Conservation (phyloP, 768 basidiomycete species). For the Leccinum rimulosum region DNA sequence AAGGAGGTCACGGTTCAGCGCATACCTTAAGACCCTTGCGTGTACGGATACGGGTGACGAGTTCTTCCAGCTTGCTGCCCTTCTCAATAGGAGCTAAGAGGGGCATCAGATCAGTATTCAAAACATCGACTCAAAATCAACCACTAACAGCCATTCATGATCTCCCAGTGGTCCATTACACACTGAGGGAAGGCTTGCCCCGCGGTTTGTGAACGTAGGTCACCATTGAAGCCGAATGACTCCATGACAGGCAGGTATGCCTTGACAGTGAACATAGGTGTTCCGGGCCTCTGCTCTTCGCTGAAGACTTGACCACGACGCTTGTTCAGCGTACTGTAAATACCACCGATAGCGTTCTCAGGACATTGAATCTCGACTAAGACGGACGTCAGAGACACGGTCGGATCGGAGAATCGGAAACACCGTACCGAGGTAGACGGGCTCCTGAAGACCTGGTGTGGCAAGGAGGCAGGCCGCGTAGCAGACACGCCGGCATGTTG, state of each 20-base stretch:
- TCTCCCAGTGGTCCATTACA: slow-evolving; percentile 92
- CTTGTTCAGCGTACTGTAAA: slow-evolving; percentile 92
- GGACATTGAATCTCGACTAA: slow-evolving; percentile 97
- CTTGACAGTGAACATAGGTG: slow-evolving; percentile 99
- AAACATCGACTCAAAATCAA: neutral
- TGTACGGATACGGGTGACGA: slow-evolving; percentile 77
- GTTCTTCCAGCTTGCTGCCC: slow-evolving; percentile 86
- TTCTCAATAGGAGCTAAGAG: slow-evolving; percentile 71
- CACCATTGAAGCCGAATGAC: slow-evolving; percentile 98
- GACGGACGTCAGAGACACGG: slow-evolving; percentile 11
- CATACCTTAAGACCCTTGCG: slow-evolving; percentile 94
- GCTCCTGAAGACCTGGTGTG: slow-evolving; percentile 90
- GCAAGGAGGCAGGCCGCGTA: slow-evolving; percentile 96
- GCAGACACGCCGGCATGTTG: slow-evolving; percentile 91
- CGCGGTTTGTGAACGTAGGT: slow-evolving; percentile 85
- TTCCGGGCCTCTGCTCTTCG: slow-evolving; percentile 95
- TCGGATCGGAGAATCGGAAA: neutral
- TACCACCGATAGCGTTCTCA: slow-evolving; percentile 95
- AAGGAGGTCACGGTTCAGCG: neutral
- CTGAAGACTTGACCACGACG: slow-evolving; percentile 98
- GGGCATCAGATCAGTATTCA: slow-evolving; percentile 1
- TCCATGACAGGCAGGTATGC: slow-evolving; percentile 90
- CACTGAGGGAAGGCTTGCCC: slow-evolving; percentile 98
- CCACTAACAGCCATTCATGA: slow-evolving; percentile 76
- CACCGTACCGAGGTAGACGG: slow-evolving; percentile 80